Percentiles rank a stretch among this genome's conserved stretches.
Conservation (phyloP, 805 yeast genomes). For the Alloascoidea africana region DNA sequence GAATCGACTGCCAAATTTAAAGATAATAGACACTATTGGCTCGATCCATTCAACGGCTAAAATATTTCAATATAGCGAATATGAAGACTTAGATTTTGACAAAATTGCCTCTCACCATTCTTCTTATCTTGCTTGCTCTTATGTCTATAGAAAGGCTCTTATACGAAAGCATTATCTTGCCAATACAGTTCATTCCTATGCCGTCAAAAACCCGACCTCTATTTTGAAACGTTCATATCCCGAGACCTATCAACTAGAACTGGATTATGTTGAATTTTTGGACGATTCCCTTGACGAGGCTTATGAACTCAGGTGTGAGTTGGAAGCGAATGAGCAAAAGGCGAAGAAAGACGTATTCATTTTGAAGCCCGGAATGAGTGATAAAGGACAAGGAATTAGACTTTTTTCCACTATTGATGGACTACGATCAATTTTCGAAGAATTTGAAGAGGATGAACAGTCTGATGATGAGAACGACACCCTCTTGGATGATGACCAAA, state of each 20-base stretch:
- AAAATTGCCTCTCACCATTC: conserved; percentile 25
- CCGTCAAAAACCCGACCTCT: conserved; percentile 61
- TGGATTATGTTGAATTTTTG: conserved; percentile 90
- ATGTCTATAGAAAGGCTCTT: conserved; percentile 77
- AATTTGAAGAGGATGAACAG: conserved; percentile 57
- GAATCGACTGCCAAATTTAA: conserved; percentile 19
- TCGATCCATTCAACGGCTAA: conserved; percentile 13
- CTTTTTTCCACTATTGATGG: conserved; percentile 67
- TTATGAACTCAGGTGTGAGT: conserved; percentile 72
- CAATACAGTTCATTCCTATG: conserved; percentile 64
- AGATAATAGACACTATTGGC: conserved; percentile 15
- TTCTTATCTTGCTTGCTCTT: conserved; percentile 58
- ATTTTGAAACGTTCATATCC: conserved; percentile 50
- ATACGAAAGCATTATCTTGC: conserved; percentile 83
- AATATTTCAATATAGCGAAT: conserved; percentile 73
- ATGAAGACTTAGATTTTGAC: conserved; percentile 79
- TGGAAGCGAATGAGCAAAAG: conserved; percentile 36
- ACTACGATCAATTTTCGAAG: conserved; percentile 69
- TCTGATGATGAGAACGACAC: neutral
- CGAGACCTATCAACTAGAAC: conserved; percentile 63
- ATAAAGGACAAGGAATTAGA: conserved; percentile 90
- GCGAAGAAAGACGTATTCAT: conserved; percentile 43
- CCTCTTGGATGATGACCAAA: conserved; percentile 17
- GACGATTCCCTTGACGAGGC: conserved; percentile 91
- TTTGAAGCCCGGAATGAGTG: conserved; percentile 93